A percentile compares a stretch with the other conserved stretches of the same genome.
Conservation (phyloP, 176 grass and related monocot species). For the Panicum miliaceum region DNA sequence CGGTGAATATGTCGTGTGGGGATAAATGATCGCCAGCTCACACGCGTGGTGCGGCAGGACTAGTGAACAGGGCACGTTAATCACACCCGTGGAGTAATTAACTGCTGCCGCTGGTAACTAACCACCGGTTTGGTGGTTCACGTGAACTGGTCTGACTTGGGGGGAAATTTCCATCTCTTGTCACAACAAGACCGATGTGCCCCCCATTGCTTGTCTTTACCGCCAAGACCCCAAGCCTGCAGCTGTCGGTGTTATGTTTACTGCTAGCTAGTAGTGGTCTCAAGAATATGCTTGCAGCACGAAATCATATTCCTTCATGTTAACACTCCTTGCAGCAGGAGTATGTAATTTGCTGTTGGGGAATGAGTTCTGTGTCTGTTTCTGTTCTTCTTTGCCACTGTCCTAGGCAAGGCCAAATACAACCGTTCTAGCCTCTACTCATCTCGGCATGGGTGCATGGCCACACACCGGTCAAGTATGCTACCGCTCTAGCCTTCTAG, state of each 20-base stretch:
- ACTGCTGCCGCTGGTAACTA: background rate
- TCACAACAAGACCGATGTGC: background rate
- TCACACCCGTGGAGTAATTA: conserved; percentile 30
- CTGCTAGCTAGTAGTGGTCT: background rate
- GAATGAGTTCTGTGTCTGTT: background rate
- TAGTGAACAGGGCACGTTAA: conserved; percentile 31
- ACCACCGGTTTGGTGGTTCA: conserved; percentile 29
- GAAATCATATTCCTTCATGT: conserved; percentile 26
- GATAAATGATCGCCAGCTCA: conserved; percentile 31
- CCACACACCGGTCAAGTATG: background rate
- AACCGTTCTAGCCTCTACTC: background rate
- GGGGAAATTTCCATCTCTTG: conserved; percentile 1
- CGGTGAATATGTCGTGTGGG: conserved; percentile 41
- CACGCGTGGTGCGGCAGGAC: background rate
- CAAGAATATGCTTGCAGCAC: conserved; percentile 42
- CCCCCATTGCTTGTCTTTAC: conserved; percentile 43
- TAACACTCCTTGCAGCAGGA: background rate
- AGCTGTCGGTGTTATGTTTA: conserved; percentile 4
- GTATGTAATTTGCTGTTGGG: background rate
- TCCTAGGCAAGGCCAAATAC: background rate
- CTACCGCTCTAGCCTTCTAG: background rate
- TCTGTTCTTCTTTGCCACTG: background rate
- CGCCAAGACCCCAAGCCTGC: conserved; percentile 22
- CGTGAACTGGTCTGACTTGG: background rate
- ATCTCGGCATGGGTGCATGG: background rate